A percentile compares a stretch with the other conserved stretches of the same genome.
These are phyloP conservation scores for Sphaerosporella brunnea DNA, from an alignment of 495 filamentous ascomycete species.

Conservation along the genomic window DNA sequence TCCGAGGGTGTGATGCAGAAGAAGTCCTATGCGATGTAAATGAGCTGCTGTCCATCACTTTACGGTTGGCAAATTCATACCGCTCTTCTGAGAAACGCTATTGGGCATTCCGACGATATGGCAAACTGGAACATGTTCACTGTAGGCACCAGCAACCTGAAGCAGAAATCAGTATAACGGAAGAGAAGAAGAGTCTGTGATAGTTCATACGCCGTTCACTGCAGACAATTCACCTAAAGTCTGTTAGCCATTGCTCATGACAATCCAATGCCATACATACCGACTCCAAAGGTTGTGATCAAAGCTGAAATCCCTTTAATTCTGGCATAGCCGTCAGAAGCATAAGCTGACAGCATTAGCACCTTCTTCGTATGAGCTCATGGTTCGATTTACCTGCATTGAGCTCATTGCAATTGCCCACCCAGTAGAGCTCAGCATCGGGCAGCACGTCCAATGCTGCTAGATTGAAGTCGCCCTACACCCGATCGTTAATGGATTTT, in stretches of 20 bases:
- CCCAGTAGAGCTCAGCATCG: conserved; percentile 48
- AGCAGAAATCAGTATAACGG: background rate
- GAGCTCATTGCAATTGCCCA: conserved; percentile 65
- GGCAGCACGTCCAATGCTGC: conserved; percentile 48
- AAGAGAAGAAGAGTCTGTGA: background rate
- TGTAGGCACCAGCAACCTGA: conserved; percentile 44
- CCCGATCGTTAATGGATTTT: background rate
- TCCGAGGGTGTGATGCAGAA: conserved; percentile 88
- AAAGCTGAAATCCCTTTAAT: conserved; percentile 55
- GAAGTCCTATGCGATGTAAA: conserved; percentile 24
- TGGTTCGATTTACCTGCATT: conserved; percentile 42
- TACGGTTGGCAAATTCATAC: no score
- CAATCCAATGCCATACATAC: conserved; percentile 4
- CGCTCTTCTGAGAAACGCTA: conserved; percentile 39
- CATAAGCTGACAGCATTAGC: conserved; percentile 36
- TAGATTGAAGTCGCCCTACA: conserved; percentile 61
- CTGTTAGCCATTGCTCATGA: conserved; percentile 8
- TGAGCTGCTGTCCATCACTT: no score
- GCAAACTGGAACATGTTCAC: conserved; percentile 58
- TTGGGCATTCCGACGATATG: conserved; percentile 65
- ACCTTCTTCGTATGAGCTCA: conserved; percentile 1
- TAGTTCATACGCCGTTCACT: conserved; percentile 40
- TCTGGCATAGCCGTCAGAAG: conserved; percentile 64
- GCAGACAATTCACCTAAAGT: conserved; percentile 47
- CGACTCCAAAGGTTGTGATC: conserved; percentile 65